Percentiles rank a stretch among this genome's conserved stretches.
phyloP scores from a whole-genome alignment of 1,284 basidiomycete genomes.

The Cutaneotrichosporon sp. region DNA sequence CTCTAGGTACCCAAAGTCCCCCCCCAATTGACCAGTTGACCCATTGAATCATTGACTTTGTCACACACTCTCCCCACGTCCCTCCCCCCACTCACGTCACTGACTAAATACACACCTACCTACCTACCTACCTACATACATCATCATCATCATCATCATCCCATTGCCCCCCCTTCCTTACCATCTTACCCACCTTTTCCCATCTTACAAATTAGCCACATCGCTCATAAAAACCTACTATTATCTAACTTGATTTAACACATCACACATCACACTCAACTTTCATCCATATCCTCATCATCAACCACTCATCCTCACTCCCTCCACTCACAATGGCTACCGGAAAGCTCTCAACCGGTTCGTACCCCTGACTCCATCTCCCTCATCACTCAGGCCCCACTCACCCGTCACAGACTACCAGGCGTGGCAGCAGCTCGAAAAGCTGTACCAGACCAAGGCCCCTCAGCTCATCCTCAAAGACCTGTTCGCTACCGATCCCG shows the following conservation, averaged over 20 bases:
- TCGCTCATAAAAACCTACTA: too few species aligned
- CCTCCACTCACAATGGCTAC: constrained; percentile 36
- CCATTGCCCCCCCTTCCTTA: too few species aligned
- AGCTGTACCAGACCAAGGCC: constrained; percentile 73
- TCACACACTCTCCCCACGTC: too few species aligned
- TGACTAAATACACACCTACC: too few species aligned
- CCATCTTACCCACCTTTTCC: not conserved
- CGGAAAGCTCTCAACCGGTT: constrained; percentile 47
- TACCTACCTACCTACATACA: too few species aligned
- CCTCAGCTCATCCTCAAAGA: constrained; percentile 79
- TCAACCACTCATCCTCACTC: constrained; percentile 4
- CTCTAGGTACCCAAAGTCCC: too few species aligned
- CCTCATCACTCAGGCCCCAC: not conserved
- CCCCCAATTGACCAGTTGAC: too few species aligned
- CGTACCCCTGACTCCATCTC: constrained; percentile 17
- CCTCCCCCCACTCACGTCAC: too few species aligned
- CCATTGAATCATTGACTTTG: too few species aligned
- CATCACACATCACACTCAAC: not conserved
- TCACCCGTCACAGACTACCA: constrained; percentile 64
- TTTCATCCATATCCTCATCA: not conserved
- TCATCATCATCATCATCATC: not conserved
- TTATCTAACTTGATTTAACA: not conserved
- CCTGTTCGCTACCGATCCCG: constrained; percentile 83
- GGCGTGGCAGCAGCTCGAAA: constrained; percentile 87
- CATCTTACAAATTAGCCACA: not conserved